Base-by-base conservation (phyloP, 139 green algal genomes). In the Chloropicon primus region DNA sequence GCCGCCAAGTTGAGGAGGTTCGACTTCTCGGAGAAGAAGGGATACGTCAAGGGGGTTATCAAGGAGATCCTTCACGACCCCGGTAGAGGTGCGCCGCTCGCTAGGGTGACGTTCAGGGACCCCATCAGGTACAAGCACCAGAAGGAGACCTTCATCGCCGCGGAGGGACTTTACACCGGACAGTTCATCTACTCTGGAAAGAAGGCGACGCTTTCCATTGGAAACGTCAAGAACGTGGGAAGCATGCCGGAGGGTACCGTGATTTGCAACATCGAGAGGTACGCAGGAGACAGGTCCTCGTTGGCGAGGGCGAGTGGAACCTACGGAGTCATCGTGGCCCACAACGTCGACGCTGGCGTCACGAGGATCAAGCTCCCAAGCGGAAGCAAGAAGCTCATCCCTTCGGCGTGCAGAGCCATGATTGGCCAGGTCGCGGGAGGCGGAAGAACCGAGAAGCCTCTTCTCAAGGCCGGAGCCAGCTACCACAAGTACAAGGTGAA, bases 401-500 rank as follows among this genome's bases (percentile, higher is more conserved):
- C 92, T 73, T 91, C 81, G 81, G 82, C 82, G 1, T 98, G 93
- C 93, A 90, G 96, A 76, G 95, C 88, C 5, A 98, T 92, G 76
- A 85, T 99, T 10, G 96, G 96, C 78, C 94, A 98, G 87, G 92
- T 99, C 3, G 88, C 95, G 28, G 96, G 96, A 82, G 96, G 96
- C 82, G 96, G 96, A 54, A 91, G 96, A 72, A 98, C 94, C 21
- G 96, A 99, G 90, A 99, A 99, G 94, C 96, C 96, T 53, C 92
- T 99, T 93, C 89, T 99, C 26, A 99, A 98, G 93, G 96, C 95
- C 23, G 96, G 96, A 76, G 87, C 88, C 78, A 85, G 88, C 41
- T 98, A 96, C 90, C 91, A 95, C 86, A 98, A 97, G 89, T 98
- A 96, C 94, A 93, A 91, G 82, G 93, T 91, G 54, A 98, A 98